Conservation (phyloP, 305 asterid genomes). For the Nicotiana rustica region DNA sequence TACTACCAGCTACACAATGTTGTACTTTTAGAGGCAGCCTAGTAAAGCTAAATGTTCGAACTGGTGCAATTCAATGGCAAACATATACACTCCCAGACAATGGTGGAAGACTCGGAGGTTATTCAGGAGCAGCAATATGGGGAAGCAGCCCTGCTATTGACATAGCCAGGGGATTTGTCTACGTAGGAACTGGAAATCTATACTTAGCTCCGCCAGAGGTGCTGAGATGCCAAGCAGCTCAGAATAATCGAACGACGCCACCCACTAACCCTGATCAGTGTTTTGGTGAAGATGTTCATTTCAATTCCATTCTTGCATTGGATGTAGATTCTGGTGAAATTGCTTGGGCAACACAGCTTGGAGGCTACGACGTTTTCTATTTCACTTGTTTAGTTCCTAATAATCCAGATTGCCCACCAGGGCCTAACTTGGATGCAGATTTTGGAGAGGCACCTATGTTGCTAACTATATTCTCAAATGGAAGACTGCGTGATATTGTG, state of each 20-base stretch:
- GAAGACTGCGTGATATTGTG: conserved; percentile 57
- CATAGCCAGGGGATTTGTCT: conserved; percentile 48
- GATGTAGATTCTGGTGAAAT: conserved; percentile 56
- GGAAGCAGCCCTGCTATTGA: conserved; percentile 87
- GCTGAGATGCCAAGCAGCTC: conserved; percentile 60
- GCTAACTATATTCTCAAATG: conserved; percentile 45
- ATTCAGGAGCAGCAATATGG: conserved; percentile 73
- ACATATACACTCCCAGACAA: conserved; percentile 79
- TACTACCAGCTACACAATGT: conserved; percentile 51
- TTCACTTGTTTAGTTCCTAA: conserved; percentile 65
- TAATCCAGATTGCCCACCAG: conserved; percentile 73
- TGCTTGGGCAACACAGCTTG: conserved; percentile 62
- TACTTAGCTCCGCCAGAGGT: conserved; percentile 68
- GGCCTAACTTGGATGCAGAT: conserved; percentile 82
- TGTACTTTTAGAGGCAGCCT: conserved; percentile 82
- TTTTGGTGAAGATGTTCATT: conserved; percentile 63
- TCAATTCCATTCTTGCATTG: conserved; percentile 64
- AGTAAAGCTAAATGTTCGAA: conserved; percentile 60
- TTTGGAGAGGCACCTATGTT: conserved; percentile 92
- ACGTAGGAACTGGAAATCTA: conserved; percentile 67
- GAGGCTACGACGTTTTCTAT: conserved; percentile 71
- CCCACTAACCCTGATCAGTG: conserved; percentile 58
- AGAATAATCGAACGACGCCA: conserved; percentile 56
- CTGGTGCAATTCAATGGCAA: conserved; percentile 72
- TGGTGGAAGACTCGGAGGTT: conserved; percentile 62